These are phyloP conservation scores for Pichia membranifaciens DNA, from an alignment of 805 yeast genomes.

Conservation along the genomic window DNA sequence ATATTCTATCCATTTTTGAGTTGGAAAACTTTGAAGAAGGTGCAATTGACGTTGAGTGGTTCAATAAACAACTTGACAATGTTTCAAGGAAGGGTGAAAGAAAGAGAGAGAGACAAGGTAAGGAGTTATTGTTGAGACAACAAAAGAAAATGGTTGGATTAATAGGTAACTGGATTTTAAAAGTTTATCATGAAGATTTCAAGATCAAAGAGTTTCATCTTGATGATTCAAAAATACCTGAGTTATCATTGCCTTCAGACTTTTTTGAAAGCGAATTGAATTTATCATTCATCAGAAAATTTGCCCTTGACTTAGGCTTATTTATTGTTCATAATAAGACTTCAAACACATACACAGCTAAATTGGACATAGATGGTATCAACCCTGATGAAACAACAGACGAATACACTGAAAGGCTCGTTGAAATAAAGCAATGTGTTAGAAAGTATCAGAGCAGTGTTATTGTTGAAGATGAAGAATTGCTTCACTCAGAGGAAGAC, in stretches of 20 bases:
- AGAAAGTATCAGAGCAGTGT: slow-evolving; percentile 63
- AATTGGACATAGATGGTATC: slow-evolving; percentile 68
- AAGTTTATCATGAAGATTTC: slow-evolving; percentile 29
- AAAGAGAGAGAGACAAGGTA: slow-evolving; percentile 61
- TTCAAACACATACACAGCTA: slow-evolving; percentile 50
- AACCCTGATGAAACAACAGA: slow-evolving; percentile 63
- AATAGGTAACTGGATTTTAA: slow-evolving; percentile 44
- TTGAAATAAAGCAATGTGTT: slow-evolving; percentile 46
- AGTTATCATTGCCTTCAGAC: slow-evolving; percentile 41
- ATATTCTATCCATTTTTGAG: slow-evolving; percentile 73
- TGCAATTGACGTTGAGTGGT: slow-evolving; percentile 86
- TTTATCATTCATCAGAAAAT: slow-evolving; percentile 53
- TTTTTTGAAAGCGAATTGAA: slow-evolving; percentile 40
- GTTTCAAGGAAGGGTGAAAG: slow-evolving; percentile 68
- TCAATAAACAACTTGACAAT: slow-evolving; percentile 76
- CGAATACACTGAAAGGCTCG: slow-evolving; percentile 49
- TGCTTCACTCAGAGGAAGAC: slow-evolving; percentile 47
- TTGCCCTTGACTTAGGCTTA: slow-evolving; percentile 63
- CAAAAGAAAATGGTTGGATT: slow-evolving; percentile 69
- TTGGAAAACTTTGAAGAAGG: slow-evolving; percentile 78
- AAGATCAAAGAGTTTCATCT: slow-evolving; percentile 27
- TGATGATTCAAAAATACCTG: slow-evolving; percentile 39
- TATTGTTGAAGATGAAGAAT: slow-evolving; percentile 53
- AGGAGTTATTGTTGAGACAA: slow-evolving; percentile 56
- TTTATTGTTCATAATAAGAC: slow-evolving; percentile 60